phyloP scores from a whole-genome alignment of 2,329 filamentous ascomycete genomes.

The Clonostachys solani region DNA sequence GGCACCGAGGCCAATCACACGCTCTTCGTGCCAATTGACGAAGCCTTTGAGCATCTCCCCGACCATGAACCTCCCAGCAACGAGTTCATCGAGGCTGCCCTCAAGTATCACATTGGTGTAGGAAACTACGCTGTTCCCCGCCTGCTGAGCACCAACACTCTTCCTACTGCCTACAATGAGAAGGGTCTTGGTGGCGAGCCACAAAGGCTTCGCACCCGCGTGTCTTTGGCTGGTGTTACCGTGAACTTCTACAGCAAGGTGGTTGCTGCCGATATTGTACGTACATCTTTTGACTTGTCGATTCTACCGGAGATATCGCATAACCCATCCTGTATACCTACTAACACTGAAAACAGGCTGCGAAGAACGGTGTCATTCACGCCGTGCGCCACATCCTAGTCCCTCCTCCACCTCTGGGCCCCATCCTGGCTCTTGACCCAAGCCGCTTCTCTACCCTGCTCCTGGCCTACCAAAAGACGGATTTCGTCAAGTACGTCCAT shows the following conservation, averaged over 20 bases:
- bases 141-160: conserved; percentile 67
- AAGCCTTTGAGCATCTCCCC: conserved; percentile 64
- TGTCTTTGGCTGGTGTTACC: conserved; percentile 57
- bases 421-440: conserved; percentile 60
- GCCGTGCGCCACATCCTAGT: conserved; percentile 71
- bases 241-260: conserved; percentile 77
- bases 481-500: conserved; percentile 58
- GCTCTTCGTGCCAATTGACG: conserved; percentile 74
- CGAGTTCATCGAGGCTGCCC: conserved; percentile 62
- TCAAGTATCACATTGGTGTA: conserved; percentile 72
- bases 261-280: conserved; percentile 65
- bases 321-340: neutral
- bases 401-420: conserved; percentile 62
- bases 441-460: conserved; percentile 73
- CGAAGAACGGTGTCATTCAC: conserved; percentile 79
- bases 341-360: conserved; percentile 39
- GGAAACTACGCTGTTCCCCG: conserved; percentile 62
- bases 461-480: conserved; percentile 70
- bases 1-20: conserved; percentile 72
- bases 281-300: neutral
- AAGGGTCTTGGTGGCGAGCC: conserved; percentile 56
- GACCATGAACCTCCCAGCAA: conserved; percentile 57
- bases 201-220: conserved; percentile 69
- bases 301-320: neutral
- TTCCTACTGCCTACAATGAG: conserved; percentile 64